These are phyloP conservation scores for Aspergillus latus DNA, from an alignment of 2,329 filamentous ascomycete genomes.

Conservation along the genomic window DNA sequence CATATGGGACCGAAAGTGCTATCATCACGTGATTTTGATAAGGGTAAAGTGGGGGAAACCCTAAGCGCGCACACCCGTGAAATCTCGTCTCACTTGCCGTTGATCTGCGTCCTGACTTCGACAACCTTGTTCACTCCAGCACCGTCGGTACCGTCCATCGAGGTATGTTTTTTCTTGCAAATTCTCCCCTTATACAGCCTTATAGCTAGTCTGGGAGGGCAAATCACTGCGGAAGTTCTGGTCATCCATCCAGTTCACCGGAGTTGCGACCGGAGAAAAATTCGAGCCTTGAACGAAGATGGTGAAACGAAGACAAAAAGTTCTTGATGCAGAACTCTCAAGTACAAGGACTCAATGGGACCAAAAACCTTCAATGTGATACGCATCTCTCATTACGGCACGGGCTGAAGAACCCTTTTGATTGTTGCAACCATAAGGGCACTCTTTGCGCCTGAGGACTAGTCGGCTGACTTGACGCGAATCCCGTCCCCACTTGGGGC, in stretches of 20 bases:
- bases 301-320: not conserved
- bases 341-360: constrained; percentile 9
- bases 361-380: constrained; percentile 34
- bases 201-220: constrained; percentile 47
- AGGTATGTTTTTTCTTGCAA: constrained; percentile 41
- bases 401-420: constrained; percentile 68
- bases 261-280: constrained; percentile 17
- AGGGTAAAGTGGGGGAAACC: constrained; percentile 29
- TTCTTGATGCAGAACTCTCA: not conserved
- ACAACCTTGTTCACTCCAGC: constrained; percentile 30
- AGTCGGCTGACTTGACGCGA: constrained; percentile 58
- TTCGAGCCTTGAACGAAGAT: constrained; percentile 6
- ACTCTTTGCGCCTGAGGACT: constrained; percentile 68
- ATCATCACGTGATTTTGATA: constrained; percentile 31
- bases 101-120: constrained; percentile 15
- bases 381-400: constrained; percentile 48
- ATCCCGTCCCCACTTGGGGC: constrained; percentile 2
- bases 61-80: constrained; percentile 35
- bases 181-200: constrained; percentile 32
- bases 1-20: constrained; percentile 19
- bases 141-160: constrained; percentile 32
- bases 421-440: constrained; percentile 49
- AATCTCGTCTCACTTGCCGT: constrained; percentile 15
- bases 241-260: constrained; percentile 15
- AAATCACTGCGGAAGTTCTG: constrained; percentile 36